Conservation (phyloP, 1,284 basidiomycete genomes). For the Hemileccinum hortonii region DNA sequence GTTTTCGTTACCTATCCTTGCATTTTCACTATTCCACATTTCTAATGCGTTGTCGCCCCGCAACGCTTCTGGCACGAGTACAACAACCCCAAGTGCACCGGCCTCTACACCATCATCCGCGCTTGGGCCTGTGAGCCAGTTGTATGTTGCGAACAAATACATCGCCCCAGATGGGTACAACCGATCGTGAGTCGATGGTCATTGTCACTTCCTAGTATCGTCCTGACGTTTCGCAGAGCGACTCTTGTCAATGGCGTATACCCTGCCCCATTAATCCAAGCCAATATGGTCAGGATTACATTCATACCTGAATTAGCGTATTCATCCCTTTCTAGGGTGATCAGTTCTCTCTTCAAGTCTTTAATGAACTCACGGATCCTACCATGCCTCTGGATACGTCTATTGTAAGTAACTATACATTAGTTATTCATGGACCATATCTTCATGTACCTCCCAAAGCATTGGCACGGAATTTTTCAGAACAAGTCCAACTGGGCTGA, state of each 20-base stretch:
- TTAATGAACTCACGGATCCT: constrained; percentile 34
- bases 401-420: constrained; percentile 24
- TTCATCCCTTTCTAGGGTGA: constrained; percentile 14
- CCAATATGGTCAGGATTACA: constrained; percentile 17
- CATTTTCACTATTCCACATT: constrained; percentile 5
- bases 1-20: constrained; percentile 9
- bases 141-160: constrained; percentile 25
- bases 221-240: constrained; percentile 16
- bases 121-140: constrained; percentile 19
- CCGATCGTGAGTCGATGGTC: constrained; percentile 26
- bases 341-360: constrained; percentile 25
- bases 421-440: neutral
- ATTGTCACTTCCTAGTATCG: neutral
- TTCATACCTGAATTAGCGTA: neutral
- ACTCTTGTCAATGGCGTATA: constrained; percentile 27
- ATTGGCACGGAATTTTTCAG: constrained; percentile 18
- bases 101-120: neutral
- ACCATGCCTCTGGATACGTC: constrained; percentile 35
- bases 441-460: neutral
- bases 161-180: constrained; percentile 38
- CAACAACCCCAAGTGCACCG: neutral
- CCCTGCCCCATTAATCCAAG: constrained; percentile 29
- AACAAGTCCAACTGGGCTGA: constrained; percentile 34
- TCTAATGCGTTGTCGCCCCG: constrained; percentile 6
- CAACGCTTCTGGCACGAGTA: too few relatives aligned